Evolutionary conservation across 148 eudicot genomes (phyloP).

Genomic region (Silene conica): DNA sequence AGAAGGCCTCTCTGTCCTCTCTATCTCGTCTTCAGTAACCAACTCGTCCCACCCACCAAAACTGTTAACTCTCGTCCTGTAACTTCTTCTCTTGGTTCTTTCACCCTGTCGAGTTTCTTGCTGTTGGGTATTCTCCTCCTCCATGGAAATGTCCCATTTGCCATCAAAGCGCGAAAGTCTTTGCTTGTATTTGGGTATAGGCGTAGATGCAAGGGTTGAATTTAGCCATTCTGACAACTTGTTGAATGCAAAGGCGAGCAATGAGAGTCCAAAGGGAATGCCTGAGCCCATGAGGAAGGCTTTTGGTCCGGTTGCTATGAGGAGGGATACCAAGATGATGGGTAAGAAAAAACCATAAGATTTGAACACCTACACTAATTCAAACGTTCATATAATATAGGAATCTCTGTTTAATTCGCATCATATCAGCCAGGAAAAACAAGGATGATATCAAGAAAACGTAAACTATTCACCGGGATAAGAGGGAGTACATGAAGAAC

Average conservation of each 20-base stretch:
- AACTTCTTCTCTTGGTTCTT: slow-evolving; percentile 27
- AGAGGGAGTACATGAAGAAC: too few relatives aligned
- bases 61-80: slow-evolving; percentile 37
- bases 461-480: too few relatives aligned
- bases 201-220: slow-evolving; percentile 16
- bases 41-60: slow-evolving; percentile 93
- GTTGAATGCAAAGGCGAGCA: slow-evolving; percentile 43
- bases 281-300: slow-evolving; percentile 73
- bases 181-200: slow-evolving; percentile 25
- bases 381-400: too few relatives aligned
- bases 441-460: too few relatives aligned
- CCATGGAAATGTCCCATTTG: slow-evolving; percentile 15
- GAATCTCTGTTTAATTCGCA: too few relatives aligned
- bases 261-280: slow-evolving; percentile 50
- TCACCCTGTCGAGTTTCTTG: slow-evolving; percentile 19
- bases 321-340: slow-evolving; percentile 47
- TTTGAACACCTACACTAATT: slow-evolving; percentile 58
- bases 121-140: slow-evolving; percentile 27
- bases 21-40: slow-evolving; percentile 24
- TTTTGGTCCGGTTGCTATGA: slow-evolving; percentile 69
- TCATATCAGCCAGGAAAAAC: neutral
- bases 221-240: slow-evolving; percentile 31
- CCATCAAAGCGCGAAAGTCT: slow-evolving; percentile 25
- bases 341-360: slow-evolving; percentile 69
- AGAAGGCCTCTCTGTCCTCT: slow-evolving; percentile 2